Conservation (phyloP, 345 rosid species). For the Bruguiera sexangula region DNA sequence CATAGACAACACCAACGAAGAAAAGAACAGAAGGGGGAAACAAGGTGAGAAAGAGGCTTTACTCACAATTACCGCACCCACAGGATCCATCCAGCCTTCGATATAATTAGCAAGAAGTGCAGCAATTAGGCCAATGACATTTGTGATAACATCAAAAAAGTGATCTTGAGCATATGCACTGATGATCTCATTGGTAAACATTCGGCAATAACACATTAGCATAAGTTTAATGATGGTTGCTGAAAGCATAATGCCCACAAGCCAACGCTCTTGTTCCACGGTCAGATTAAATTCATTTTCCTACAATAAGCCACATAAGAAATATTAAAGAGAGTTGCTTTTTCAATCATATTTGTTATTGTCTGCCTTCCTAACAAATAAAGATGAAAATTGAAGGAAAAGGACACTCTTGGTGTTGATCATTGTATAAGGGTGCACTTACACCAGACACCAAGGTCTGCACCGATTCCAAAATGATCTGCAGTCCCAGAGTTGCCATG, state of each 20-base stretch:
- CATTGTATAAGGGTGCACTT: conserved; percentile 28
- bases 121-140: conserved; percentile 84
- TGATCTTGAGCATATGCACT: conserved; percentile 99
- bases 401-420: background rate
- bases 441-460: conserved; percentile 73
- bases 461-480: conserved; percentile 86
- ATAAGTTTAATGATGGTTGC: conserved; percentile 80
- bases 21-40: background rate
- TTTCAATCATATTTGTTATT: conserved; percentile 12
- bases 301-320: conserved; percentile 36
- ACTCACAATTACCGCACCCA: conserved; percentile 93
- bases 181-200: conserved; percentile 82
- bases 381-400: background rate
- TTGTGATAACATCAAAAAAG: conserved; percentile 92
- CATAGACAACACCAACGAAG: too few relatives aligned
- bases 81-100: conserved; percentile 86
- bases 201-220: conserved; percentile 68
- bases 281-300: conserved; percentile 61
- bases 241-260: conserved; percentile 91
- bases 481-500: conserved; percentile 98
- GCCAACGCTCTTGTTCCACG: conserved; percentile 76
- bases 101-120: conserved; percentile 82
- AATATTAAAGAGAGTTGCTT: conserved; percentile 13
- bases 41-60: background rate
- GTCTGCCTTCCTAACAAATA: conserved; percentile 6